Percentiles rank a stretch among this genome's conserved stretches.
These are phyloP conservation scores for Trichoderma sp. DNA, from an alignment of 2,329 filamentous ascomycete genomes.

Conservation along the genomic window DNA sequence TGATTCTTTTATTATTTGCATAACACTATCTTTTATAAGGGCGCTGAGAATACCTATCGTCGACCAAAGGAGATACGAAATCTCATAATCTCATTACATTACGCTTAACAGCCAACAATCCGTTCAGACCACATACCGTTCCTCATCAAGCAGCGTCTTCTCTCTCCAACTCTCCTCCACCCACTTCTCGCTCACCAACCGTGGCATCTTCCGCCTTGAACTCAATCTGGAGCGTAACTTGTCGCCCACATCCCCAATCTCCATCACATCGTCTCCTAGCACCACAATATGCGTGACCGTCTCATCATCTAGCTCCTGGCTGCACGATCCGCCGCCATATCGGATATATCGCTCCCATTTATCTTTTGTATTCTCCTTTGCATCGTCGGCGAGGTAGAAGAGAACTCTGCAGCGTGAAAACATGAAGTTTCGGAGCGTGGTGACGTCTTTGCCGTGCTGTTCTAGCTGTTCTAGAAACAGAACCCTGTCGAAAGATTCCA, in stretches of 20 bases:
- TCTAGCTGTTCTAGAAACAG: slow-evolving; percentile 55
- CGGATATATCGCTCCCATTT: slow-evolving; percentile 54
- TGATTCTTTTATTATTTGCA: background rate
- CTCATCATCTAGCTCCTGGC: slow-evolving; percentile 47
- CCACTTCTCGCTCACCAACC: slow-evolving; percentile 70
- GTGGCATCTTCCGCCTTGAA: slow-evolving; percentile 53
- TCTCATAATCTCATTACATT: background rate
- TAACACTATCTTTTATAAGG: background rate
- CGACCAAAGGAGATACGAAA: background rate
- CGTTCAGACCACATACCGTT: slow-evolving; percentile 45
- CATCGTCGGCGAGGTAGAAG: slow-evolving; percentile 35
- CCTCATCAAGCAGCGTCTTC: slow-evolving; percentile 76
- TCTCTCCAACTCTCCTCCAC: slow-evolving; percentile 77
- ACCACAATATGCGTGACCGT: slow-evolving; percentile 71
- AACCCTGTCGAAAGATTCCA: slow-evolving; percentile 41
- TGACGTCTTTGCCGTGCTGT: slow-evolving; percentile 53
- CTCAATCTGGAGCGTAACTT: slow-evolving; percentile 48
- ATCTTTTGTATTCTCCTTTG: slow-evolving; percentile 37
- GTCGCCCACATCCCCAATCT: slow-evolving; percentile 37
- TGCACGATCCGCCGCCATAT: slow-evolving; percentile 67
- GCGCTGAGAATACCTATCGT: background rate
- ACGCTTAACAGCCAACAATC: background rate
- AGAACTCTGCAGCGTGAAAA: slow-evolving; percentile 48
- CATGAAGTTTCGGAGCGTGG: slow-evolving; percentile 48
- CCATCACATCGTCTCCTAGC: slow-evolving; percentile 39